Base-by-base conservation (phyloP, 768 basidiomycete species). In the Guyanaporus albipodus region DNA sequence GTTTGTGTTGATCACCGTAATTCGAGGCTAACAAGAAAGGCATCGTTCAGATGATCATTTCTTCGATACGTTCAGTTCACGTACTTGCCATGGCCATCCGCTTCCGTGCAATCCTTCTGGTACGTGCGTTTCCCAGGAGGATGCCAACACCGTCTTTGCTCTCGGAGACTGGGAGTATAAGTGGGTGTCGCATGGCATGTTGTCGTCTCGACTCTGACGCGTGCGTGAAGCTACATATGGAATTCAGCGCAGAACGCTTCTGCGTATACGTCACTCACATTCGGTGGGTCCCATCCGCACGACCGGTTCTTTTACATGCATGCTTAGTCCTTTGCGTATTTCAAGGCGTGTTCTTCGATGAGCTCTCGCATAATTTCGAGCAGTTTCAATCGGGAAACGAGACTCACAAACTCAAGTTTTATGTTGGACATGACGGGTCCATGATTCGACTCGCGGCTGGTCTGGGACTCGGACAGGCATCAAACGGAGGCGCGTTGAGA, bases 121-220 rank as follows among this genome's bases (percentile, higher is more conserved):
- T 4, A 57, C 56, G 0, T 77, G 75, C 48, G 67, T 78, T 21
- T 64, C 70, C 2, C 62, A 66, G 19, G 65, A 62, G 22, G 75
- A 77, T 38, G 78, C 79, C 10, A 55, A 75, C 46, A 71, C 69
- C 0, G 78, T 80, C 3, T 82, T 74, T 53, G 70, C 76, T 17
- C 68, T 80, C 5, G 80, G 79, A 0, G 77, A 78, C 48, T 82
- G 78, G 77, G 80, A 82, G 58, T 81, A 82, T 49, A 76, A 68
- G 47, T 83, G 65, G 61, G 49, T 47, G 4, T 17, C 24, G 6
- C 12, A 28, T 12, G 23, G 22, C 27, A 27, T 32, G 39, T 44
- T 22, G 14, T 39, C 29, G 8, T 21, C 5, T n/a, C 3, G 6
- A 0, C 4, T 36, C 36, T 55, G 40, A 53, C 23, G 9, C 27